These are phyloP conservation scores for Haplosporangium gracile DNA, from an alignment of 192 early-diverging fungal genomes.

Conservation along the genomic window DNA sequence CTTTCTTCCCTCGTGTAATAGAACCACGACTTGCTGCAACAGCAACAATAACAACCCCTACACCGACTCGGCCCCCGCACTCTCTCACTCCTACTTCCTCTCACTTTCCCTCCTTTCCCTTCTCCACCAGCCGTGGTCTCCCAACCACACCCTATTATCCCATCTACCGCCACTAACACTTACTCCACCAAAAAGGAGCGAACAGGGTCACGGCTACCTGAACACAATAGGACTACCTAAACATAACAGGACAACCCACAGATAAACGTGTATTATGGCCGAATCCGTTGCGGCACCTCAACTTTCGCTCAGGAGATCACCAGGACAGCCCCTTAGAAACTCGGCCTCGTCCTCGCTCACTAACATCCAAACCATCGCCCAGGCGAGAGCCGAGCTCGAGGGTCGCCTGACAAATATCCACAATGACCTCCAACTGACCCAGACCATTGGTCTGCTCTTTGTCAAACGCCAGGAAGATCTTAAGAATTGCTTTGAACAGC, in stretches of 20 bases:
- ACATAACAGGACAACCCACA: not conserved
- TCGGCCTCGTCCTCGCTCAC: constrained; percentile 15
- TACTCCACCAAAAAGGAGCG: not conserved
- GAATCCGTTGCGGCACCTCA: constrained; percentile 28
- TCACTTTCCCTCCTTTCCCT: not conserved
- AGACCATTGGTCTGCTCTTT: constrained; percentile 47
- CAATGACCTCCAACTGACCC: constrained; percentile 52
- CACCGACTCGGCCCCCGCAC: too few species aligned
- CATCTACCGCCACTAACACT: not conserved
- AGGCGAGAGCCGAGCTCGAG: constrained; percentile 50
- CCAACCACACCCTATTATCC: not conserved
- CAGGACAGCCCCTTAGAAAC: constrained; percentile 3
- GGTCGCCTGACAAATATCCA: constrained; percentile 38
- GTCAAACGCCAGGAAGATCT: constrained; percentile 53
- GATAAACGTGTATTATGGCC: not conserved
- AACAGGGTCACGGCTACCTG: not conserved
- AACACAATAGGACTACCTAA: not conserved
- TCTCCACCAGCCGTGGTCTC: not conserved
- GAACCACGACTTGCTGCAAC: too few species aligned
- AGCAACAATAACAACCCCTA: too few species aligned
- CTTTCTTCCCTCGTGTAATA: too few species aligned
- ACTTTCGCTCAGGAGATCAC: constrained; percentile 13
- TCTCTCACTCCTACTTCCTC: not conserved
- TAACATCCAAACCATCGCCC: constrained; percentile 29
- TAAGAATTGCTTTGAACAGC: constrained; percentile 45